A percentile compares a stretch with the other conserved stretches of the same genome.
Evolutionary conservation across 1,284 basidiomycete genomes (phyloP).

Genomic region (Cryptococcus sp.): DNA sequence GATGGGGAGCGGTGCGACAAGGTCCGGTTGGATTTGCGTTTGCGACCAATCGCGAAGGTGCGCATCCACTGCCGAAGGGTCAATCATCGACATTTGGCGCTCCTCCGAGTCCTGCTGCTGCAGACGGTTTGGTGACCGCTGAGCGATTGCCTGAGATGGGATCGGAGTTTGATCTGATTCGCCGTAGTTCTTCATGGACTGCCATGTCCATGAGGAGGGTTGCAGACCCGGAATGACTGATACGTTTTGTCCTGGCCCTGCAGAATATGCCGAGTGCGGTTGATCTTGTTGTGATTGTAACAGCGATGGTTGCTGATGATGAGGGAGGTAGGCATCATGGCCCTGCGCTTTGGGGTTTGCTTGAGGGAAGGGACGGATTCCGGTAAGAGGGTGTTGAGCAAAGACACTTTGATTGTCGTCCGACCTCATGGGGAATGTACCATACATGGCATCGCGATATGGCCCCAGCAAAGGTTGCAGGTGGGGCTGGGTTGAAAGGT

Average conservation of each 20-base stretch:
- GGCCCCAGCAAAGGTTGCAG: not conserved
- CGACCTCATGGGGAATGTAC: not conserved
- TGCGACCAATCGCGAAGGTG: conserved; percentile 21
- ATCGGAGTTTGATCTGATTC: not conserved
- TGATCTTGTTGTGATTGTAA: not conserved
- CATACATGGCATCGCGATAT: no score
- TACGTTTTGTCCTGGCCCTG: not conserved
- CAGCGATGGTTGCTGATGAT: not conserved
- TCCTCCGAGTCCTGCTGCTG: conserved; percentile 1
- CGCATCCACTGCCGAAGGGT: conserved; percentile 16
- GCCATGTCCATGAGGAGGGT: no score
- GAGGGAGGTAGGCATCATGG: not conserved
- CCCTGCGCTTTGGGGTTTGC: no score
- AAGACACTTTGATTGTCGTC: not conserved
- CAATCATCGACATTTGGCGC: not conserved
- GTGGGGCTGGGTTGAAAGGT: not conserved
- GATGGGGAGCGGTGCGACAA: conserved; percentile 22
- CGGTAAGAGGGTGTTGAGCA: not conserved
- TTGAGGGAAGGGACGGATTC: not conserved
- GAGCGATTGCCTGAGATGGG: not conserved
- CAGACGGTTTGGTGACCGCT: not conserved
- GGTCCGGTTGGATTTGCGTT: conserved; percentile 25
- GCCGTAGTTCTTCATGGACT: no score
- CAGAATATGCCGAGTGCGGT: not conserved
- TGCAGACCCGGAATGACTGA: not conserved